Evolutionary conservation across 2,329 filamentous ascomycete genomes (phyloP).

Genomic region (Bipolaris victoriae): DNA sequence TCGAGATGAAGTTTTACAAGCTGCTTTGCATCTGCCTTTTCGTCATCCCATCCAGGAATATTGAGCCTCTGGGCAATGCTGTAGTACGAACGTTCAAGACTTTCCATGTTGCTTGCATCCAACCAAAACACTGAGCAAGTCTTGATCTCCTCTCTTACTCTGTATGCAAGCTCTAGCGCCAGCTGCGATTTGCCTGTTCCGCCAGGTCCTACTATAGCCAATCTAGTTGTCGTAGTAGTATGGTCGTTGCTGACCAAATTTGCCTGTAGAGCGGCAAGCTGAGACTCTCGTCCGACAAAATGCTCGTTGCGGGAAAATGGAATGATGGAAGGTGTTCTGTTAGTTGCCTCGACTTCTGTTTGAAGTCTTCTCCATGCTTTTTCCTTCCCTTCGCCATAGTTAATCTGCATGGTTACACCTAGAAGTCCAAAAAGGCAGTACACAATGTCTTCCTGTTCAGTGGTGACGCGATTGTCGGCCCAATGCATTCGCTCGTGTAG

Average conservation of each 20-base stretch:
- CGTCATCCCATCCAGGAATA: neutral
- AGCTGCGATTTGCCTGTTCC: neutral
- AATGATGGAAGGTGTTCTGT: neutral
- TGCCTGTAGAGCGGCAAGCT: neutral
- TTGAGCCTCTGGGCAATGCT: neutral
- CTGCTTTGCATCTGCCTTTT: neutral
- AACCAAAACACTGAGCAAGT: neutral
- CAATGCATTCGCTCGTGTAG: neutral
- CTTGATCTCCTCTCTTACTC: neutral
- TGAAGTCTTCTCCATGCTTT: neutral
- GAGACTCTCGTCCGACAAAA: neutral
- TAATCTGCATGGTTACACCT: constrained; percentile 21
- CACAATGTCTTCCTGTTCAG: constrained; percentile 22
- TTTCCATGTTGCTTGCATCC: neutral
- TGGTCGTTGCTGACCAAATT: neutral
- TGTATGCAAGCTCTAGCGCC: neutral
- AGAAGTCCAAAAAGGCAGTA: constrained; percentile 30
- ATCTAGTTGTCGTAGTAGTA: neutral
- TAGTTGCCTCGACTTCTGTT: neutral
- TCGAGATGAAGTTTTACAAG: neutral
- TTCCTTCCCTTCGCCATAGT: constrained; percentile 17
- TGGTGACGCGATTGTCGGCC: constrained; percentile 26
- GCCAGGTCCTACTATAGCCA: neutral
- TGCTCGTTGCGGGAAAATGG: neutral
- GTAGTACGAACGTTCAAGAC: neutral